These are phyloP conservation scores for Delitschia confertaspora DNA, from an alignment of 495 filamentous ascomycete genomes.

Conservation along the genomic window DNA sequence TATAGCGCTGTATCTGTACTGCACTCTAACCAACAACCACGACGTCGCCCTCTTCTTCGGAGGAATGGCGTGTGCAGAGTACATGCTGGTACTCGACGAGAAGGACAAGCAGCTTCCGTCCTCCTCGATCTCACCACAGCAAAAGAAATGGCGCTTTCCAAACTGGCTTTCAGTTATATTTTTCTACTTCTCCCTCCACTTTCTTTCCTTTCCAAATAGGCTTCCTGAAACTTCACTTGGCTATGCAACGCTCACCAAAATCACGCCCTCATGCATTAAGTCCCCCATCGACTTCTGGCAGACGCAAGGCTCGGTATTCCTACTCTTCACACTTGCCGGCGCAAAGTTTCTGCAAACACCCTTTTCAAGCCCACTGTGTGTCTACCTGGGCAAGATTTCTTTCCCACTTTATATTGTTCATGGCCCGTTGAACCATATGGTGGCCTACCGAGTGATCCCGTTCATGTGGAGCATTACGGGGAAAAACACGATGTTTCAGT, in stretches of 20 bases:
- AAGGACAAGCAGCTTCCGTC: constrained; percentile 6
- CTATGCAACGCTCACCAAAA: constrained; percentile 7
- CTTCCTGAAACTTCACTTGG: constrained; percentile 10
- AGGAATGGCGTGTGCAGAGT: constrained; percentile 39
- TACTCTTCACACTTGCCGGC: constrained; percentile 7
- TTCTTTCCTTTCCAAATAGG: constrained; percentile 19
- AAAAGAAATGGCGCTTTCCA: not conserved
- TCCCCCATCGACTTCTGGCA: constrained; percentile 3
- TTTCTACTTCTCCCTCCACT: constrained; percentile 13
- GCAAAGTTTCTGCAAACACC: constrained; percentile 7
- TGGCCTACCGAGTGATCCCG: constrained; percentile 37
- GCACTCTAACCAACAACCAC: constrained; percentile 36
- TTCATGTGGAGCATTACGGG: constrained; percentile 48
- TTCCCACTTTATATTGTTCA: constrained; percentile 48
- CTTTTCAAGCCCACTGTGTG: constrained; percentile 17
- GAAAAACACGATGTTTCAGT: constrained; percentile 44
- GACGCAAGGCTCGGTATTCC: constrained; percentile 9
- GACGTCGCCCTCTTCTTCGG: constrained; percentile 41
- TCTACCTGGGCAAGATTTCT: constrained; percentile 45
- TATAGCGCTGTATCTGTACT: constrained; percentile 32
- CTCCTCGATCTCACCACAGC: not conserved
- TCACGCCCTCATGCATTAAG: constrained; percentile 8
- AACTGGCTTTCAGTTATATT: not conserved
- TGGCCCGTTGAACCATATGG: constrained; percentile 41
- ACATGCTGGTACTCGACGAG: constrained; percentile 33